Evolutionary conservation across 2,329 filamentous ascomycete genomes (phyloP).

Genomic region (Aspergillus unguis): DNA sequence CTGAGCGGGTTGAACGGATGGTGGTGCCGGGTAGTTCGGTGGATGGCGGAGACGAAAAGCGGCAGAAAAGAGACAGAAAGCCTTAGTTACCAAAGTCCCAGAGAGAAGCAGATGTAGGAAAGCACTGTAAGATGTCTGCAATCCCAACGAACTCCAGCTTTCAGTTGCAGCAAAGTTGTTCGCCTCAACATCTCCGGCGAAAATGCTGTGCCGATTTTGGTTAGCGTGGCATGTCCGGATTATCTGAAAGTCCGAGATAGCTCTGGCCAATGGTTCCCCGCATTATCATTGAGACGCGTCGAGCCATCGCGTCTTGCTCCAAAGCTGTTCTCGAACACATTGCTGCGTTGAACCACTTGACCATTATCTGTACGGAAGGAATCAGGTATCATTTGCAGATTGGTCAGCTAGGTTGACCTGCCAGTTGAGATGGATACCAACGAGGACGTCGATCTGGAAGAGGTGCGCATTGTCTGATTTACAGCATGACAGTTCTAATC

Average conservation of each 20-base stretch:
- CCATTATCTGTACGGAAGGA: no score
- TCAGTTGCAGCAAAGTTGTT: background rate
- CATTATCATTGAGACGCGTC: background rate
- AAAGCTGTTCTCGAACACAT: background rate
- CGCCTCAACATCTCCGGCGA: background rate
- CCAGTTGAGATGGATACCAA: constrained; percentile 23
- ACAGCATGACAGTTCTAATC: background rate
- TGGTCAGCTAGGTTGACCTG: background rate
- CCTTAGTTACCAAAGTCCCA: no score
- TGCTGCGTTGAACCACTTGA: background rate
- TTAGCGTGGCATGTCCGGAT: background rate
- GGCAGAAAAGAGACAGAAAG: background rate
- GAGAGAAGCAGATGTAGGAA: no score
- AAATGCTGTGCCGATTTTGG: background rate
- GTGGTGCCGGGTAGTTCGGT: constrained; percentile 6
- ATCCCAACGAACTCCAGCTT: no score
- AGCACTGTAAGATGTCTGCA: no score
- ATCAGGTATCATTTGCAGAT: no score
- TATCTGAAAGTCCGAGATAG: background rate
- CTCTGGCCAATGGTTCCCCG: background rate
- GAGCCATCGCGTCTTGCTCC: background rate
- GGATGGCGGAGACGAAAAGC: background rate
- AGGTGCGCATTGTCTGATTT: constrained; percentile 24
- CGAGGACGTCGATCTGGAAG: constrained; percentile 32
- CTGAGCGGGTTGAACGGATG: background rate